Evolutionary conservation across 352 stramenopile species (phyloP), one percentile per base, ranked within the genome.

Genomic region (Globisporangium acanthophoron): DNA sequence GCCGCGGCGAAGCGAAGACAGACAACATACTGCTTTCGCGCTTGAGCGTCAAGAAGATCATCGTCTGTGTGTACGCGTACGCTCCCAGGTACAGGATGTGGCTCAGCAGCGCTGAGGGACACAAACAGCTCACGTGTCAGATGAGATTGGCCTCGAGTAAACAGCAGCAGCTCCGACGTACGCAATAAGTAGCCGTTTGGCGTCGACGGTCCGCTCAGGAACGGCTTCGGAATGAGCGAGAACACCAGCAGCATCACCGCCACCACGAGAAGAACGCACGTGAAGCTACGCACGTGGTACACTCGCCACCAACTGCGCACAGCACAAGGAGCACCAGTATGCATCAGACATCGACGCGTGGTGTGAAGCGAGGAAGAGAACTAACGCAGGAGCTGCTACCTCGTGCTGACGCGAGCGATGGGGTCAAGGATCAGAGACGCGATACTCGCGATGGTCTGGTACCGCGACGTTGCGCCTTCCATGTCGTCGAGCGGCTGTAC

Each of bases 11-110:
- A 27, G 24, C 24, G 21, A 18, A 61, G 11, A 24, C 3, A 46
- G 18, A 54, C 0, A 29, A 48, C 66, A 18, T 52, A 85, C 75
- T 47, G 41, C 64, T 77, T 52, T 67, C 56, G 21, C 74, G 78
- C 64, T 90, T 87, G 48, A 90, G 66, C 0, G 74, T 87, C 16
- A 86, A 59, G 56, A 82, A 90, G 20, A 87, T 65, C 78, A 88
- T 90, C 9, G 80, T 90, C 59, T 90, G 78, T 4, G 80, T 86
- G 69, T 88, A 90, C 1, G 78, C 67, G 52, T 78, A 87, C 9
- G 76, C 53, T 18, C 76, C 65, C 20, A 90, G 66, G 58, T 80
- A 90, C n/a, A 58, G 51, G 12, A 86, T 66, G 45, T 90, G 79
- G 21, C 64, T 62, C 11, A 72, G 41, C 5, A 88, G 58, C 0